phyloP scores from a whole-genome alignment of 306 rosid species.

The Cucumis melo region DNA sequence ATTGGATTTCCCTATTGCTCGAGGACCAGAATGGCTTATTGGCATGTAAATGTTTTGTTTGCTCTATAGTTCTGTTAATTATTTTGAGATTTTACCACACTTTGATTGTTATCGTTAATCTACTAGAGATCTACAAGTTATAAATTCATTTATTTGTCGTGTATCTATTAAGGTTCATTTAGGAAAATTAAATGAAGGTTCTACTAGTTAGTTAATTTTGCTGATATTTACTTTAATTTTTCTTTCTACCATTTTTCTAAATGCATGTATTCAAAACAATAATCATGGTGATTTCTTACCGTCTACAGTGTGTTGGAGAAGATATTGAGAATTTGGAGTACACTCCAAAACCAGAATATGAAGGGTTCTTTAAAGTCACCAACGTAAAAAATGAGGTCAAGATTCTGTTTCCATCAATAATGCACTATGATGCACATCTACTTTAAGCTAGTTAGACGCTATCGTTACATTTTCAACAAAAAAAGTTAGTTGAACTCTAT shows the following conservation, averaged over 20 bases:
- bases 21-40: not conserved
- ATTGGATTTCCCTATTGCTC: not conserved
- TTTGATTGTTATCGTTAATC: not conserved
- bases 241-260: not conserved
- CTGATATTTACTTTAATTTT: not conserved
- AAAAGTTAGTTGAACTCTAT: not conserved
- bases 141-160: not conserved
- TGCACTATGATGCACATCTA: not conserved
- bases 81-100: not conserved
- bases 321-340: slow-evolving; percentile 85
- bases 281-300: not conserved
- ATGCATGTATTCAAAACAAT: not conserved
- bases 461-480: too few species aligned
- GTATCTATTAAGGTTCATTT: not conserved
- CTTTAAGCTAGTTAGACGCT: not conserved
- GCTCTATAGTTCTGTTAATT: not conserved
- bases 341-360: slow-evolving; percentile 94
- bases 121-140: not conserved
- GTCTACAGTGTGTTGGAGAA: slow-evolving; percentile 82
- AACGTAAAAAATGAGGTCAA: slow-evolving; percentile 88
- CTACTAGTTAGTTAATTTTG: not conserved
- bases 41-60: not conserved
- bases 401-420: not conserved
- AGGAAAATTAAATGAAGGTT: not conserved
- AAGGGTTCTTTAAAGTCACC: slow-evolving; percentile 76